Conservation (phyloP, 257 asterid genomes). For the Fraxinus cuspidata region DNA sequence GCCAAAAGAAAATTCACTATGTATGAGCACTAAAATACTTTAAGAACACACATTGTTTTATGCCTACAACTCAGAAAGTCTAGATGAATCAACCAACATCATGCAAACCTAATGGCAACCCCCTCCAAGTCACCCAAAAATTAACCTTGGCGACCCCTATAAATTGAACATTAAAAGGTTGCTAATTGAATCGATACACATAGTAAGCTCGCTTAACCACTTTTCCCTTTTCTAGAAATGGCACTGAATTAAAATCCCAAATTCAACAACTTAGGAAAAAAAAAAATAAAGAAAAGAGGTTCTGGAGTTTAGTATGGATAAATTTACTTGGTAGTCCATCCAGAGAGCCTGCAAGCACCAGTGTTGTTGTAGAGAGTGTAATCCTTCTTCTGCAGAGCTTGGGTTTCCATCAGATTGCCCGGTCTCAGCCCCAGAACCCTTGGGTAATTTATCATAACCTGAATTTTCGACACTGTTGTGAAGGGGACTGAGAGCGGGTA, state of each 20-base stretch:
- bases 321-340: constrained; percentile 71
- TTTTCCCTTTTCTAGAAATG: neutral
- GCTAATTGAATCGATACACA: constrained; percentile 5
- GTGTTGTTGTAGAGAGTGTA: constrained; percentile 62
- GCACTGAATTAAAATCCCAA: neutral
- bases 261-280: neutral
- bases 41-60: neutral
- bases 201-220: neutral
- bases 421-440: constrained; percentile 34
- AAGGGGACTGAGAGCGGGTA: no score
- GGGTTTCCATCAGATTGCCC: constrained; percentile 51
- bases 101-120: neutral
- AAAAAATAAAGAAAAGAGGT: neutral
- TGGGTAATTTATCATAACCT: constrained; percentile 24
- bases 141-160: neutral
- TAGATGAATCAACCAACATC: constrained; percentile 1
- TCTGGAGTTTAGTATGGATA: neutral
- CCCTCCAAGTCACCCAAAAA: neutral
- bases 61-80: constrained; percentile 3
- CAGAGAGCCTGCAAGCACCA: constrained; percentile 57
- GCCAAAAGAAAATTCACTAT: constrained; percentile 26
- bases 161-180: neutral
- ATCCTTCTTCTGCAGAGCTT: constrained; percentile 34
- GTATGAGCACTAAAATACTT: constrained; percentile 9
- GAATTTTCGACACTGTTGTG: neutral